Base-by-base conservation (phyloP, 345 rosid genomes). In the Populus davidiana region DNA sequence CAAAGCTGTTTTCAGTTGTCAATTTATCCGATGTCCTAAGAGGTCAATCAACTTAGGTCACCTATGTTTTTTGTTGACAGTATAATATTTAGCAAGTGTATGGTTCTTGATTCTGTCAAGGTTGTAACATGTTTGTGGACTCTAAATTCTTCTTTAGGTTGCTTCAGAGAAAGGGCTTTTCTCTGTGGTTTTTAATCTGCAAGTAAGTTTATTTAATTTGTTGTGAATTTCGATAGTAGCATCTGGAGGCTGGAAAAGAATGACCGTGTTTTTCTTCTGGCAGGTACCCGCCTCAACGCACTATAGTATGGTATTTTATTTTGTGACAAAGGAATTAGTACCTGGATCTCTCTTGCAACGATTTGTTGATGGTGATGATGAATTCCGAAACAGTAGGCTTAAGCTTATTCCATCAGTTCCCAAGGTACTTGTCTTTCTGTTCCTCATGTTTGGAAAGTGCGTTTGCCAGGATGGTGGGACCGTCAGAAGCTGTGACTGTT, bases 351-450 rank as follows among this genome's bases (percentile, higher is more conserved):
- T 96, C 77, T 83, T 96, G 87, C 97, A 96, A 80, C 90, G 97
- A 12, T 96, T 96, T 83, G 92, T 96, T 74, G 95, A 94, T 78
- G 99, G 99, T 69, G 99, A 96, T 71, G 99, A 96, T 80, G 99
- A 94, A 80, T 96, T 96, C 79, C 91, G 97, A 41, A 96, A 96
- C 84, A 92, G 97, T 83, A 92, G 99, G 76, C 78, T 94, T 75
- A 96, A 96, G 89, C 99, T 96, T 80, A 92, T 96, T 80, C 99
- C 99, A 36, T 84, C 90, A 31, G 98, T 96, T 84, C 97, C 98
- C 14, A 92, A 96, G 97, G 98, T 93, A 81, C 78, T 13, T 74
- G 25, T 79, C 78, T 56, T 61, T 47, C n/a, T 41, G 39, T 43
- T 59, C n/a, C 13, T n/a, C 67, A 23, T 78, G 38, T 61, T 71